Conservation (phyloP, 306 rosid species). For the Acmispon strigosus region DNA sequence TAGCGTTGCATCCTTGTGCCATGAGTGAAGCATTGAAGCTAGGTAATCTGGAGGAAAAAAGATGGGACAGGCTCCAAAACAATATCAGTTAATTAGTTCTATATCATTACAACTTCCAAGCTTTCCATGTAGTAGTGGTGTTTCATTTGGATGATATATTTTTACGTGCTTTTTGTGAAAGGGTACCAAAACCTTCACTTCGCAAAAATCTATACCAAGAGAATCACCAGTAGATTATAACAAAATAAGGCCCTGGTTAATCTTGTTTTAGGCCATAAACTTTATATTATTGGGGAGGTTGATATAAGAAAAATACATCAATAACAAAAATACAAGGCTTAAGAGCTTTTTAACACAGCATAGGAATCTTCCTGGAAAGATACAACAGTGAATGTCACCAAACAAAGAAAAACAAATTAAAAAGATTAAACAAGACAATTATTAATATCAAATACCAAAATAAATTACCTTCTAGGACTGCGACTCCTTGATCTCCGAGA, state of each 20-base stretch:
- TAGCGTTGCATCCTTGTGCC: neutral
- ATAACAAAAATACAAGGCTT: neutral
- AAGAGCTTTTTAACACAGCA: neutral
- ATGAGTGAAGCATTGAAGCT: neutral
- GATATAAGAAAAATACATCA: neutral
- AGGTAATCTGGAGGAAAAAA: neutral
- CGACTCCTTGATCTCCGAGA: constrained; percentile 62
- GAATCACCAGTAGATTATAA: neutral
- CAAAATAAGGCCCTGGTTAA: neutral
- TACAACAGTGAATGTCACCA: neutral
- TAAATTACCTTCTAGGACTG: constrained; percentile 75
- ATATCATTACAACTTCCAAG: neutral
- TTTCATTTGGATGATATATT: neutral
- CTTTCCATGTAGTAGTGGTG: neutral
- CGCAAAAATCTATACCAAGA: neutral
- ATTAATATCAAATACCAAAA: neutral
- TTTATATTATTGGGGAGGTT: neutral
- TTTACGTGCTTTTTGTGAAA: neutral
- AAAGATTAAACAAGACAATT: neutral
- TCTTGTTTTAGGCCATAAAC: neutral
- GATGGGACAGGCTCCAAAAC: neutral
- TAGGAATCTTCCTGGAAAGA: neutral
- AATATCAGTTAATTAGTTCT: neutral
- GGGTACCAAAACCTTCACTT: neutral
- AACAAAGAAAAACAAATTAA: neutral